phyloP scores from a whole-genome alignment of 164 flowering plant species.

The Nymphaea thermarum region DNA sequence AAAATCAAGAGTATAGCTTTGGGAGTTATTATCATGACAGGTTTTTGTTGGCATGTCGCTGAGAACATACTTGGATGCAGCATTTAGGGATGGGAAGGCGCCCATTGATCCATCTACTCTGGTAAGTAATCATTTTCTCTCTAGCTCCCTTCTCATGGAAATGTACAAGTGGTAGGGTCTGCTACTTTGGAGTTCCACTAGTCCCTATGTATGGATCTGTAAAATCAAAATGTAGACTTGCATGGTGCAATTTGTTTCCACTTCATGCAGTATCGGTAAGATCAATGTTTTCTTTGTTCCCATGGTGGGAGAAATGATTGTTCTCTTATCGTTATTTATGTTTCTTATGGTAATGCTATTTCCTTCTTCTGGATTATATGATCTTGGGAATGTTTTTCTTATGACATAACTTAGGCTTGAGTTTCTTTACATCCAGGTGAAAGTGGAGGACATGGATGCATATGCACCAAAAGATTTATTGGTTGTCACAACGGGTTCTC shows the following conservation, averaged over 20 bases:
- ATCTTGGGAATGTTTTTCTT: background rate
- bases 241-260: too few species aligned
- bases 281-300: too few species aligned
- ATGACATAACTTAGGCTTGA: background rate
- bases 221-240: too few species aligned
- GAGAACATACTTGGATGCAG: constrained; percentile 95
- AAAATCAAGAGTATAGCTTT: background rate
- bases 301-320: too few species aligned
- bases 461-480: constrained; percentile 93
- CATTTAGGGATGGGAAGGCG: constrained; percentile 97
- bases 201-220: too few species aligned
- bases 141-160: background rate
- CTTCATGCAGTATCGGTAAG: too few species aligned
- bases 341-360: background rate
- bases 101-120: constrained; percentile 94
- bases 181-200: background rate
- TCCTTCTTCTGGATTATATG: background rate
- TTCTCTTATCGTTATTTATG: too few species aligned
- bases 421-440: constrained; percentile 37
- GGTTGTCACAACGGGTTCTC: constrained; percentile 98
- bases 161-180: background rate
- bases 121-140: constrained; percentile 27
- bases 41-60: constrained; percentile 98
- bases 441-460: constrained; percentile 90
- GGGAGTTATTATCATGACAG: constrained; percentile 24